Conservation (phyloP, 179 eudicot genomes). For the Spinacia oleracea region DNA sequence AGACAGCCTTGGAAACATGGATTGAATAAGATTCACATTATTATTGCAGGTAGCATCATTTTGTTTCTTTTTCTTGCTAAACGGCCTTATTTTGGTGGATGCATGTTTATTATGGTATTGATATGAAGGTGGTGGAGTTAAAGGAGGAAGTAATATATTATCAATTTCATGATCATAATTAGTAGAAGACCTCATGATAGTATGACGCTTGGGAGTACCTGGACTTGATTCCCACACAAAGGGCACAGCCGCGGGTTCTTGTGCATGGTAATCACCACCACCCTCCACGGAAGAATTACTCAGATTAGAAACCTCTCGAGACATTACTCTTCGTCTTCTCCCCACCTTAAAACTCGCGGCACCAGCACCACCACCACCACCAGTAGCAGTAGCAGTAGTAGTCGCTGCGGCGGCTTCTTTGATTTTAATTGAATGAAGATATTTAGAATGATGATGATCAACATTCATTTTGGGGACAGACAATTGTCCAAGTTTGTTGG, state of each 20-base stretch:
- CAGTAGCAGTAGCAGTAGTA: background rate
- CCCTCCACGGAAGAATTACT: background rate
- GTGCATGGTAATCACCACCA: conserved; percentile 15
- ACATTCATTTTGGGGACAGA: conserved; percentile 3
- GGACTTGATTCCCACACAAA: conserved; percentile 22
- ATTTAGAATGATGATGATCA: conserved; percentile 1
- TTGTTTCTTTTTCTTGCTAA: conserved; percentile 4
- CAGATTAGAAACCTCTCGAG: conserved; percentile 7
- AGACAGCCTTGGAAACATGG: conserved; percentile 10
- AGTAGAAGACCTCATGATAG: background rate
- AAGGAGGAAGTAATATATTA: conserved; percentile 3
- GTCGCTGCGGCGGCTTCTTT: background rate
- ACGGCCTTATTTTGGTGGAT: background rate
- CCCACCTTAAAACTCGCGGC: background rate
- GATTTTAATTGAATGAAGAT: conserved; percentile 3
- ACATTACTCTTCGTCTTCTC: background rate
- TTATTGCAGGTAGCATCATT: background rate
- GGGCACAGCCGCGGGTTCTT: conserved; percentile 18
- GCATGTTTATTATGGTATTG: background rate
- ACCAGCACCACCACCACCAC: background rate
- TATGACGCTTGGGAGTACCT: conserved; percentile 21
- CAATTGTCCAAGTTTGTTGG: conserved; percentile 5
- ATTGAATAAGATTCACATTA: conserved; percentile 3
- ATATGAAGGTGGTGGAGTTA: conserved; percentile 19
- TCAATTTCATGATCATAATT: background rate